A percentile compares a stretch with the other conserved stretches of the same genome.
These are phyloP conservation scores for Nicotiana paniculata DNA, from an alignment of 257 asterid species.

Conservation along the genomic window DNA sequence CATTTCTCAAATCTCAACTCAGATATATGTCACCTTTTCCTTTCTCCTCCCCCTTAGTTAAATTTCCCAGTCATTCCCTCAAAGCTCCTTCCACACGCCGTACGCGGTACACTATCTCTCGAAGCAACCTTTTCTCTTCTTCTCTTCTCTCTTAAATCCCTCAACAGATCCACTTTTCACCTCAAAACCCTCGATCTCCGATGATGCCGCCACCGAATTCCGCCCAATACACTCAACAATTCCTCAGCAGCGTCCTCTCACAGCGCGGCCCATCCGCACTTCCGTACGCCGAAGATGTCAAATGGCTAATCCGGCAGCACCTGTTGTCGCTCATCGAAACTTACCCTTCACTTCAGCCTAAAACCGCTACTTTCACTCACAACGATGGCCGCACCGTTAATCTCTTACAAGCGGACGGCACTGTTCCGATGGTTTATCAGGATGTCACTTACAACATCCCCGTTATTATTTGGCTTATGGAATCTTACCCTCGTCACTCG, in stretches of 20 bases:
- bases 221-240: conserved; percentile 64
- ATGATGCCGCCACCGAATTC: conserved; percentile 24
- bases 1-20: no score
- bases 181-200: not conserved
- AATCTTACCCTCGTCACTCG: conserved; percentile 76
- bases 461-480: conserved; percentile 79
- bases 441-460: conserved; percentile 83
- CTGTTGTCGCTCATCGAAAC: conserved; percentile 51
- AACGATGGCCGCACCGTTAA: conserved; percentile 88
- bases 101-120: not conserved
- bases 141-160: not conserved
- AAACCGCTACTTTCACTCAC: conserved; percentile 77
- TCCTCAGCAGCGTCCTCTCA: conserved; percentile 70
- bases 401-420: conserved; percentile 86
- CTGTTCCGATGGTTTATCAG: conserved; percentile 67
- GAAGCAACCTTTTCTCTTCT: not conserved
- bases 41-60: no score
- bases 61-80: not conserved
- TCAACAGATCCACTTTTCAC: not conserved
- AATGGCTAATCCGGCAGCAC: conserved; percentile 84
- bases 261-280: conserved; percentile 69
- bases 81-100: not conserved
- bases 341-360: conserved; percentile 72
- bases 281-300: conserved; percentile 68
- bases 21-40: no score